Conservation (phyloP, 176 grass and related monocot species). For the Carex parvula region DNA sequence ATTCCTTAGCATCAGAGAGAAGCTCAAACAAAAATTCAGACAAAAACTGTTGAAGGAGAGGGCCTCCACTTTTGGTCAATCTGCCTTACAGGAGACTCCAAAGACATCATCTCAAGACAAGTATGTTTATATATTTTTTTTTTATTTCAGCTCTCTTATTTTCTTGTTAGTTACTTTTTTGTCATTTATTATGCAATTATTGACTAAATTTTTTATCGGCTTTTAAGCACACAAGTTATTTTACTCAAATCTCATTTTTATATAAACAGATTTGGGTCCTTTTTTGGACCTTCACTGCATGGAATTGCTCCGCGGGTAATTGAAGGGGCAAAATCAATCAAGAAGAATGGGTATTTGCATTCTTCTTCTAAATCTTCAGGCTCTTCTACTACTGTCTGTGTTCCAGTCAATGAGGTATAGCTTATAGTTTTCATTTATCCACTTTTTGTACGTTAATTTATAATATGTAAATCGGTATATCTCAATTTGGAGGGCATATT, state of each 20-base stretch:
- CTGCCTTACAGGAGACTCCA: not conserved
- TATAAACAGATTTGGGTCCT: slow-evolving; percentile 56
- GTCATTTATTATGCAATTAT: not conserved
- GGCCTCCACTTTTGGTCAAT: slow-evolving; percentile 25
- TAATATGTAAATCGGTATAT: slow-evolving; percentile 21
- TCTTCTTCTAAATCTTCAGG: slow-evolving; percentile 25
- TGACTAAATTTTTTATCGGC: not conserved
- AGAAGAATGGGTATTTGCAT: slow-evolving; percentile 29
- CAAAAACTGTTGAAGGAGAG: slow-evolving; percentile 31
- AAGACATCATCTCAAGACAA: slow-evolving; percentile 11
- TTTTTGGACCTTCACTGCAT: slow-evolving; percentile 70
- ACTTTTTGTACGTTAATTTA: not conserved
- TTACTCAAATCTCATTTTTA: not conserved
- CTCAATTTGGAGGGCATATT: slow-evolving; percentile 35
- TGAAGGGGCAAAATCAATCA: slow-evolving; percentile 41
- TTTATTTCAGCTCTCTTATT: too few species aligned
- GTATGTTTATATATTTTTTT: not conserved
- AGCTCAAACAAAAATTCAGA: slow-evolving; percentile 32
- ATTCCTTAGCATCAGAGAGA: slow-evolving; percentile 36
- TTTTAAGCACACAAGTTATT: not conserved
- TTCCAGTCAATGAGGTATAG: slow-evolving; percentile 46
- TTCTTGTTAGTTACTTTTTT: not conserved
- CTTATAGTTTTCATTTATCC: slow-evolving; percentile 4
- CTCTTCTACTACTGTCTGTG: slow-evolving; percentile 23
- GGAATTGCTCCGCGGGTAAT: slow-evolving; percentile 61